Evolutionary conservation across 805 yeast genomes (phyloP), one percentile per base, ranked within the genome.

Genomic region (Yamadazyma nakazawae): DNA sequence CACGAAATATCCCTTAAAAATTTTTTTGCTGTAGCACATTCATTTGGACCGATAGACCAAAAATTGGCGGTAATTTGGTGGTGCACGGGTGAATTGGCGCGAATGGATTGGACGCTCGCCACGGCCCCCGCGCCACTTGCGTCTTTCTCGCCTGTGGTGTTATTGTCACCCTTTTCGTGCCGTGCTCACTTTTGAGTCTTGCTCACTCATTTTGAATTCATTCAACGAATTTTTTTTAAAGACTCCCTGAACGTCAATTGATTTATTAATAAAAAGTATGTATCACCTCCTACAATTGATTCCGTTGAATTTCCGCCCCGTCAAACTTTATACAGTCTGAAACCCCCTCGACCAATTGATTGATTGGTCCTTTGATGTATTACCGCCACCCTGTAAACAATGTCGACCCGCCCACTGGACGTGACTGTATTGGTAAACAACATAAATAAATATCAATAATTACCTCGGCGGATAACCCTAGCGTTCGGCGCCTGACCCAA

Each of bases 201-300:
- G 48, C 48, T 45, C 48, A 45, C 48, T 45, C 48, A 40, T 45
- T 45, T 45, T 40, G 40, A 14, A 34, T 19, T 17, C 11, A 12
- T 45, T 45, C 48, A 44, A 44, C 47, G 47, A 44, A 44, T 21
- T 44, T 44, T 44, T 44, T 44, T 38, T 34, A 42, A 34, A 21
- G 40, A 43, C 46, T 43, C 46, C 46, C 39, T 43, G 36, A 42
- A 43, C 41, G 46, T 43, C 46, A 43, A 26, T 37, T 43, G 32
- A 42, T 21, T 18, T 19, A 19, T 19, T n/a, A 14, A 16, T 28
- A 25, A 30, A 43, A 43, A 40, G 46, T 43, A 43, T 36, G 46
- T 43, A 30, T 37, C 26, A 6, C 3, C 19, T 28, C 11, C 25
- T 7, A 38, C 25, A 24, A 19, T 24, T 26, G 30, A 38, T 18